Percentiles rank a stretch among this genome's conserved stretches.
Evolutionary conservation across 2,329 filamentous ascomycete species (phyloP).

Genomic region (Ilyonectria robusta): DNA sequence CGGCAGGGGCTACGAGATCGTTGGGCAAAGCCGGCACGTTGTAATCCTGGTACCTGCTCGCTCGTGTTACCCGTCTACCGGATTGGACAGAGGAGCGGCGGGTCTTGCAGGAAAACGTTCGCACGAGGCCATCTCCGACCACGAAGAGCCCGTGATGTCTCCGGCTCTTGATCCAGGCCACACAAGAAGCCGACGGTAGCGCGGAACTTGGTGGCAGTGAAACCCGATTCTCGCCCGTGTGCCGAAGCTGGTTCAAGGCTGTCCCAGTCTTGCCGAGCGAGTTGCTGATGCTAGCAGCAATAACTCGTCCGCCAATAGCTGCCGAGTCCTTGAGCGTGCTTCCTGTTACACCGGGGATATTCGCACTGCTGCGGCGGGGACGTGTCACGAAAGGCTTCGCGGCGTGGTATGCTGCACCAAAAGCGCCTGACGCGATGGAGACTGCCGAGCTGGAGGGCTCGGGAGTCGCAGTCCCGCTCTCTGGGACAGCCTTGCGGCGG

Average conservation of each 20-base stretch:
- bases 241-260: slow-evolving; percentile 78
- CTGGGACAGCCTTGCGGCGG: slow-evolving; percentile 61
- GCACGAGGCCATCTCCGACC: slow-evolving; percentile 75
- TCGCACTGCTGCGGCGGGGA: slow-evolving; percentile 66
- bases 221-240: slow-evolving; percentile 82
- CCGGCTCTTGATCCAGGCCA: slow-evolving; percentile 75
- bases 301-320: slow-evolving; percentile 78
- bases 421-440: slow-evolving; percentile 78
- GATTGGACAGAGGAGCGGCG: slow-evolving; percentile 68
- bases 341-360: slow-evolving; percentile 51
- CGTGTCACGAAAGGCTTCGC: slow-evolving; percentile 72
- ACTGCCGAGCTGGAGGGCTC: slow-evolving; percentile 70
- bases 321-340: slow-evolving; percentile 70
- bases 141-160: slow-evolving; percentile 75
- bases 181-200: slow-evolving; percentile 70
- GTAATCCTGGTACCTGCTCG: slow-evolving; percentile 75
- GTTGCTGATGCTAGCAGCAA: slow-evolving; percentile 81
- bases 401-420: slow-evolving; percentile 79
- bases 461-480: slow-evolving; percentile 62
- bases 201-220: slow-evolving; percentile 72
- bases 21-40: slow-evolving; percentile 75
- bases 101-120: slow-evolving; percentile 74
- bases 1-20: slow-evolving; percentile 68
- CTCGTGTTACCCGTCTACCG: slow-evolving; percentile 66
- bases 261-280: slow-evolving; percentile 82